These are phyloP conservation scores for Camptophora hylomeconis DNA, from an alignment of 2,329 filamentous ascomycete species.

Conservation along the genomic window DNA sequence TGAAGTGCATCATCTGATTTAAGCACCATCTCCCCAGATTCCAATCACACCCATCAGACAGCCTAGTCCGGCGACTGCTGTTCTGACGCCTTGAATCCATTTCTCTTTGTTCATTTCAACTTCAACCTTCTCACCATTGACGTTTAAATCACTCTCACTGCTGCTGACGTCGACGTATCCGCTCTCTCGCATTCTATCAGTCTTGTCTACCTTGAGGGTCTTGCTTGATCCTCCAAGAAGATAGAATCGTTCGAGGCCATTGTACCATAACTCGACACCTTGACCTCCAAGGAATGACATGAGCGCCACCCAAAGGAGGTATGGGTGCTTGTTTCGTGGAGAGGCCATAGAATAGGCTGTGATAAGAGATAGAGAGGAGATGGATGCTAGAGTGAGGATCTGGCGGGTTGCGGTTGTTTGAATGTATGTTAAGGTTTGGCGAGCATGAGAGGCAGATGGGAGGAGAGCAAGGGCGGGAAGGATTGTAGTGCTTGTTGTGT, in stretches of 20 bases:
- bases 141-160: slow-evolving; percentile 20
- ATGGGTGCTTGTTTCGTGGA: slow-evolving; percentile 65
- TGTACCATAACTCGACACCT: slow-evolving; percentile 59
- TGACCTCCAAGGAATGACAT: slow-evolving; percentile 36
- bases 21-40: slow-evolving; percentile 33
- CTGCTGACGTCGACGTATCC: slow-evolving; percentile 14
- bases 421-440: slow-evolving; percentile 58
- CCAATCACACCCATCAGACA: slow-evolving; percentile 35
- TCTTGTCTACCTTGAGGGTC: slow-evolving; percentile 2
- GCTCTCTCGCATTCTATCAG: slow-evolving; percentile 11
- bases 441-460: slow-evolving; percentile 58
- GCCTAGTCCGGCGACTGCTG: slow-evolving; percentile 28
- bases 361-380: slow-evolving; percentile 60
- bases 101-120: slow-evolving; percentile 30
- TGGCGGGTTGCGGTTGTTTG: slow-evolving; percentile 51
- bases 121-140: slow-evolving; percentile 34
- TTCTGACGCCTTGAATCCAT: slow-evolving; percentile 25
- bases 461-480: slow-evolving; percentile 71
- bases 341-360: slow-evolving; percentile 70
- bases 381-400: slow-evolving; percentile 51
- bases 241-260: slow-evolving; percentile 47
- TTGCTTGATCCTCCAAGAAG: slow-evolving; percentile 29
- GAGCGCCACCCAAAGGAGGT: slow-evolving; percentile 72
- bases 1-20: no score
- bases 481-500: slow-evolving; percentile 64